Evolutionary conservation across 2,329 filamentous ascomycete genomes (phyloP).

Genomic region (Diaporthe batatas): DNA sequence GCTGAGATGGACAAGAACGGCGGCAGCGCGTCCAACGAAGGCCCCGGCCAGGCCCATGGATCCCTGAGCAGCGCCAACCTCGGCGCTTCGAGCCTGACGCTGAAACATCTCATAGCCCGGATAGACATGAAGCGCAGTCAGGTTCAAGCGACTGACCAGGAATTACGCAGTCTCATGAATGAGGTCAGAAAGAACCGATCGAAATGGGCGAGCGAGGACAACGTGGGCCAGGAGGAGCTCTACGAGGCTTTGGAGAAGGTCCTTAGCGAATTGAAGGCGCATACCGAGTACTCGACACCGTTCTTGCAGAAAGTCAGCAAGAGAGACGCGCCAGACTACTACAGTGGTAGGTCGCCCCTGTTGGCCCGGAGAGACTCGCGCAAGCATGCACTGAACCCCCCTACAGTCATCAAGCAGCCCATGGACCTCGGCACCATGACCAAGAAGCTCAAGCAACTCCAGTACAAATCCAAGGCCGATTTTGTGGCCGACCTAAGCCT

Average conservation of each 20-base stretch:
- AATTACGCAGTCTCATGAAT: conserved; percentile 92
- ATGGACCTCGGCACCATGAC: conserved; percentile 99
- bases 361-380: conserved; percentile 41
- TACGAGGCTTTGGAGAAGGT: conserved; percentile 98
- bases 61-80: conserved; percentile 94
- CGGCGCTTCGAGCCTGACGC: conserved; percentile 92
- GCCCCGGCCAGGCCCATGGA: conserved; percentile 78
- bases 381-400: conserved; percentile 34
- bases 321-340: conserved; percentile 95
- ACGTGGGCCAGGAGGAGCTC: conserved; percentile 95
- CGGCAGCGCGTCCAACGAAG: conserved; percentile 62
- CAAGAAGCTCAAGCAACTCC: conserved; percentile 89
- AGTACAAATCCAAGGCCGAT: conserved; percentile 90
- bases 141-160: conserved; percentile 92
- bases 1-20: conserved; percentile 87
- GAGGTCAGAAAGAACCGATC: conserved; percentile 98
- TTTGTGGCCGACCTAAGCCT: conserved; percentile 94
- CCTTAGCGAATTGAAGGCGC: conserved; percentile 94
- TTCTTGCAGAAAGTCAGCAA: conserved; percentile 97
- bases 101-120: conserved; percentile 96
- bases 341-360: conserved; percentile 74
- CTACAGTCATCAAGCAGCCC: conserved; percentile 89
- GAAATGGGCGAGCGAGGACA: conserved; percentile 99
- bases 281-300: conserved; percentile 96
- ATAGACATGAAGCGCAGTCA: conserved; percentile 94